phyloP scores from a whole-genome alignment of 352 stramenopile genomes.

The Phytophthora cajani region DNA sequence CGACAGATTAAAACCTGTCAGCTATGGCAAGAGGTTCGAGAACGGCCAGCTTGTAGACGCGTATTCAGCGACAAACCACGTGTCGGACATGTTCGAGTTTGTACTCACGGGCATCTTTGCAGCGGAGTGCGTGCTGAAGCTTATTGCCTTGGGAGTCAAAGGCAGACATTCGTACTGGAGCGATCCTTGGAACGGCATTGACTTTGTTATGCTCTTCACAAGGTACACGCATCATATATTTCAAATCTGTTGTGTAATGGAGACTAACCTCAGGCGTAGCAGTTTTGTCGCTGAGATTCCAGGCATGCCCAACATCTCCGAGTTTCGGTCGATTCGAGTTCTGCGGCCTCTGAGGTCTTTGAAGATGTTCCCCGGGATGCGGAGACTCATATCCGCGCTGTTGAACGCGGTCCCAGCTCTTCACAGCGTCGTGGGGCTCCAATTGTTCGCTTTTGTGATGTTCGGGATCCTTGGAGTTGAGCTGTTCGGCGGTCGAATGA shows the following conservation, averaged over 20 bases:
- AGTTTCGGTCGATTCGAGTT: constrained; percentile 83
- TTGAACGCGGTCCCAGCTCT: constrained; percentile 81
- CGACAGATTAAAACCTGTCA: constrained; percentile 55
- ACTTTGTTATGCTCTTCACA: constrained; percentile 90
- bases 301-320: constrained; percentile 65
- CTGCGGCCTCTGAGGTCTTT: constrained; percentile 84
- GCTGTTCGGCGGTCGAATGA: constrained; percentile 81
- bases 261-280: background rate
- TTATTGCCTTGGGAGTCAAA: constrained; percentile 82
- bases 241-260: too few relatives aligned
- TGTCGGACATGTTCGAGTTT: constrained; percentile 64
- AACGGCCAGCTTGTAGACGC: constrained; percentile 44
- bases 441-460: constrained; percentile 88
- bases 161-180: constrained; percentile 68
- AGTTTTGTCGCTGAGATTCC: constrained; percentile 56
- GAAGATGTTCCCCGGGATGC: constrained; percentile 63
- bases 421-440: constrained; percentile 79
- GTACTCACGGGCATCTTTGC: constrained; percentile 88
- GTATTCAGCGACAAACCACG: constrained; percentile 41
- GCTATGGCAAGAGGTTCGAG: constrained; percentile 38
- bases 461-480: constrained; percentile 90
- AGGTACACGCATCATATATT: constrained; percentile 40
- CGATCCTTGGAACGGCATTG: constrained; percentile 90
- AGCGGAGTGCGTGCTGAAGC: constrained; percentile 87
- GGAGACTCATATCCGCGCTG: constrained; percentile 71